Conservation (phyloP, 305 asterid species). For the Ajuga reptans region DNA sequence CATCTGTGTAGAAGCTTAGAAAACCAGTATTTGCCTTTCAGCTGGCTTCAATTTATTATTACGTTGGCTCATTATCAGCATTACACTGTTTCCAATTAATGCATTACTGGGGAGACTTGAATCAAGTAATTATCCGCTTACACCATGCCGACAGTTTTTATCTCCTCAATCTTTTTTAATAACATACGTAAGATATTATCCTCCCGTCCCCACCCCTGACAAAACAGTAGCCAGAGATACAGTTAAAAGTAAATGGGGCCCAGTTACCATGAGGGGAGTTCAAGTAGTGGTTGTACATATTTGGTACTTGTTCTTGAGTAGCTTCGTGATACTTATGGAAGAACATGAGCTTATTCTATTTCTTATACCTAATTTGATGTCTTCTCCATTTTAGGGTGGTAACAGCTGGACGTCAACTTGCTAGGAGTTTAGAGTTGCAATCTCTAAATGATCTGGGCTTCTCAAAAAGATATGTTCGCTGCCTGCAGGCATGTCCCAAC, state of each 20-base stretch:
- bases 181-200: not conserved
- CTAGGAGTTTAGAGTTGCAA: conserved; percentile 80
- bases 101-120: not conserved
- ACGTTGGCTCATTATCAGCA: not conserved
- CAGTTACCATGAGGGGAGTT: not conserved
- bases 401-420: conserved; percentile 94
- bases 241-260: not conserved
- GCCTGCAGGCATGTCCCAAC: conserved; percentile 64
- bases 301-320: not conserved
- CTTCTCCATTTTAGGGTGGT: conserved; percentile 48
- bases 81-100: not conserved
- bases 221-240: not conserved
- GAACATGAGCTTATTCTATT: not conserved
- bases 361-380: not conserved
- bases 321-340: not conserved
- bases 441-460: conserved; percentile 88
- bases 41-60: too few relatives aligned
- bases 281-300: not conserved
- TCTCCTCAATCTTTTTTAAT: not conserved
- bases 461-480: conserved; percentile 88
- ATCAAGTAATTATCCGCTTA: too few relatives aligned
- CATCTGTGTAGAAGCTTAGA: too few relatives aligned
- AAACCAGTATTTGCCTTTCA: too few relatives aligned
- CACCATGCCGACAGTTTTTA: not conserved
- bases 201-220: not conserved